Conservation (phyloP, 257 asterid genomes). For the Nicotiana tabacum region DNA sequence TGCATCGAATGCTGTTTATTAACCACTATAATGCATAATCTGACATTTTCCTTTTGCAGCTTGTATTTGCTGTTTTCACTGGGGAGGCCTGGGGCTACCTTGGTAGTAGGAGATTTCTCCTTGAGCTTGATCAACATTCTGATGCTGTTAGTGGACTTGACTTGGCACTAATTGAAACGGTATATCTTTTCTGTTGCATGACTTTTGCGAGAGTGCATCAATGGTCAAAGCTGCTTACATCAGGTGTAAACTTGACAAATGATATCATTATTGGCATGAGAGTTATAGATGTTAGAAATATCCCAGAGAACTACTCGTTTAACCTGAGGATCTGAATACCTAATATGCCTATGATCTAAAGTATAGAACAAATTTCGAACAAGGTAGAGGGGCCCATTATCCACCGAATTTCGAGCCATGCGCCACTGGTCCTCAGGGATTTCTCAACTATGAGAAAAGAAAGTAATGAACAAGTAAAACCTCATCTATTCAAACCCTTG, state of each 20-base stretch:
- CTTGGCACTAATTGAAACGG: constrained; percentile 66
- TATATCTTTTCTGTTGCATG: constrained; percentile 24
- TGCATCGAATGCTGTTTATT: background rate
- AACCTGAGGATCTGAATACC: background rate
- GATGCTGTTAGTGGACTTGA: constrained; percentile 71
- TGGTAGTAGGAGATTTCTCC: constrained; percentile 88
- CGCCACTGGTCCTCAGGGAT: too few relatives aligned
- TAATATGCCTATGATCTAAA: background rate
- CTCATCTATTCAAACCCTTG: background rate
- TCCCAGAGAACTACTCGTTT: background rate
- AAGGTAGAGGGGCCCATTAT: too few relatives aligned
- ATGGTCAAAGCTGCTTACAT: background rate
- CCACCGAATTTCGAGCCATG: too few relatives aligned
- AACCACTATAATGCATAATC: constrained; percentile 9
- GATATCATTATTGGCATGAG: background rate
- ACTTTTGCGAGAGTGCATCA: background rate
- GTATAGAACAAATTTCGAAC: background rate
- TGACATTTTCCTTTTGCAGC: constrained; percentile 42
- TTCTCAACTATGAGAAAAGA: too few relatives aligned
- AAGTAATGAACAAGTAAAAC: background rate
- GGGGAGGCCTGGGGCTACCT: constrained; percentile 99
- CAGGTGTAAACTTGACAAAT: background rate
- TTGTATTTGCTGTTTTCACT: constrained; percentile 85
- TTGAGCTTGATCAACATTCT: constrained; percentile 70
- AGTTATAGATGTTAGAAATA: background rate